Evolutionary conservation across 2,329 filamentous ascomycete species (phyloP).

Genomic region (Fusarium heterosporum): DNA sequence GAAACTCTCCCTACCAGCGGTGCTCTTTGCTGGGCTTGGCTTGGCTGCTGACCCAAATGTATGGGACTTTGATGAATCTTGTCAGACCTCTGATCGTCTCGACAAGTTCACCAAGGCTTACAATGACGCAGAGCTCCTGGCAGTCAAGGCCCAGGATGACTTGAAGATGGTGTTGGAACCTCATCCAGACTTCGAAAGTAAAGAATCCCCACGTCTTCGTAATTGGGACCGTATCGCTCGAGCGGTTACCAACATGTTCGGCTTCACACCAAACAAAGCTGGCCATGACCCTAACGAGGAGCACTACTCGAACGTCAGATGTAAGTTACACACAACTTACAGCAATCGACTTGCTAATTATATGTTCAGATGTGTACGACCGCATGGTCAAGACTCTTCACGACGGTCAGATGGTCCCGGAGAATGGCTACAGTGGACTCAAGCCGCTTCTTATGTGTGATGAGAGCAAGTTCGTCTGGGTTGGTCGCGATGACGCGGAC

Average conservation of each 20-base stretch:
- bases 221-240: slow-evolving; percentile 4
- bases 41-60: neutral
- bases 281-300: slow-evolving; percentile 1
- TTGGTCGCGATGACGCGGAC: slow-evolving; percentile 1
- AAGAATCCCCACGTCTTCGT: neutral
- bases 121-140: neutral
- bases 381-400: slow-evolving; percentile 7
- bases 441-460: slow-evolving; percentile 6
- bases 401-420: neutral
- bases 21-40: neutral
- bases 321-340: neutral
- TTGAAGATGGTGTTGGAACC: neutral
- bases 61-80: slow-evolving; percentile 11
- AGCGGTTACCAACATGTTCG: neutral
- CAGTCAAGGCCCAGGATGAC: slow-evolving; percentile 3
- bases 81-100: neutral
- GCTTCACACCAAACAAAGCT: slow-evolving; percentile 2
- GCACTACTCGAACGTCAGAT: slow-evolving; percentile 3
- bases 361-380: neutral
- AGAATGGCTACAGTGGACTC: slow-evolving; percentile 2
- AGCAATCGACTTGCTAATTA: neutral
- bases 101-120: neutral
- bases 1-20: neutral
- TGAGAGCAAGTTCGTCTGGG: slow-evolving; percentile 7
- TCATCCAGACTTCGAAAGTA: neutral